Evolutionary conservation across 345 rosid species (phyloP).

Genomic region (Salix caprea): DNA sequence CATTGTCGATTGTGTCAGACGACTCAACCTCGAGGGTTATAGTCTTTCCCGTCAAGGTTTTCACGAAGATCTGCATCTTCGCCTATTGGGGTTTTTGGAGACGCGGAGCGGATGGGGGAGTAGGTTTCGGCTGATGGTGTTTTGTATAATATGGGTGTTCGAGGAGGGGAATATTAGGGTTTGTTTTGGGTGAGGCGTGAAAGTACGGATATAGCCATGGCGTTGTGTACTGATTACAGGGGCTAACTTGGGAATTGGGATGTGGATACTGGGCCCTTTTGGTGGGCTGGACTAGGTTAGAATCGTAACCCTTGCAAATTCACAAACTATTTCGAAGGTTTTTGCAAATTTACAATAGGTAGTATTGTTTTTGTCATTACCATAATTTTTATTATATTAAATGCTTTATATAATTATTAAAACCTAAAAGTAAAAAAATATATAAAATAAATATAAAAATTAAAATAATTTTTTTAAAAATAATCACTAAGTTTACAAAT

Average conservation of each 20-base stretch:
- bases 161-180: background rate
- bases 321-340: too few species aligned
- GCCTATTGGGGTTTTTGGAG: background rate
- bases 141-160: background rate
- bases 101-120: background rate
- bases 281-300: background rate
- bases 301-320: background rate
- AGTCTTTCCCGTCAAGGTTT: slow-evolving; percentile 25
- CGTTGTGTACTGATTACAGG: background rate
- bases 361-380: too few species aligned
- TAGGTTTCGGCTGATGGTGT: background rate
- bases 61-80: slow-evolving; percentile 31
- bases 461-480: too few species aligned
- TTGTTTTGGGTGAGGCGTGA: background rate
- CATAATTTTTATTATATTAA: too few species aligned
- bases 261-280: background rate
- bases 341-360: too few species aligned
- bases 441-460: too few species aligned
- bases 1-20: slow-evolving; percentile 23
- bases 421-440: too few species aligned
- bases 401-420: too few species aligned
- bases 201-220: background rate
- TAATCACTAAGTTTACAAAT: too few species aligned
- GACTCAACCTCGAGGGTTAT: slow-evolving; percentile 25
- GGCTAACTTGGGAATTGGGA: background rate